Conservation (phyloP, 2,329 filamentous ascomycete genomes). For the Arthrinium phaeospermum region DNA sequence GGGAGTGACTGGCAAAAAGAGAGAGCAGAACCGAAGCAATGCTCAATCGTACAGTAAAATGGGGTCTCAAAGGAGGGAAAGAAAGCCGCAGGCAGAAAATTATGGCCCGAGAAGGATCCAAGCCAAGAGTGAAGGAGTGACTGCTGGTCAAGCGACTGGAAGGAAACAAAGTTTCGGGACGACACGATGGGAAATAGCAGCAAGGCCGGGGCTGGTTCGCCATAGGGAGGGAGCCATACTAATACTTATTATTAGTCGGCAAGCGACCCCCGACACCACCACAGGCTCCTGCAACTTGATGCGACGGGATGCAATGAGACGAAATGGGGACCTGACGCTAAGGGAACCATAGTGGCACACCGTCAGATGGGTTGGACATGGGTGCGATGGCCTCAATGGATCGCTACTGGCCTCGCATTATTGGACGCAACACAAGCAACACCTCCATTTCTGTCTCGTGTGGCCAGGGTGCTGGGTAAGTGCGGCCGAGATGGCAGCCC, state of each 20-base stretch:
- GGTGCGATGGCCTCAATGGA: not conserved
- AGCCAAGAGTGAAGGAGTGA: conserved; percentile 20
- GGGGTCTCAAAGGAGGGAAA: conserved; percentile 20
- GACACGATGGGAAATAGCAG: conserved; percentile 15
- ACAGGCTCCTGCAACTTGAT: not conserved
- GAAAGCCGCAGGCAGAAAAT: conserved; percentile 18
- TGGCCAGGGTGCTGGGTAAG: conserved; percentile 7
- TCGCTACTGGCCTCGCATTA: not conserved
- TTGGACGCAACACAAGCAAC: not conserved
- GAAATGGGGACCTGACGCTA: conserved; percentile 10
- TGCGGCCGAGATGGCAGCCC: conserved; percentile 14
- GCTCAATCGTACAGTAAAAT: conserved; percentile 2
- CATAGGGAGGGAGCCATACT: not conserved
- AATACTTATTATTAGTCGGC: not conserved
- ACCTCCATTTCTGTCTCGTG: not conserved
- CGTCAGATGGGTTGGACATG: conserved; percentile 14
- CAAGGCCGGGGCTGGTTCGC: not conserved
- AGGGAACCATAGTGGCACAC: conserved; percentile 9
- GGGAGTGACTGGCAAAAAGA: conserved; percentile 9
- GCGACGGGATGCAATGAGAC: conserved; percentile 12
- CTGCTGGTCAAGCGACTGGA: not conserved
- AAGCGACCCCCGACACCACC: not conserved
- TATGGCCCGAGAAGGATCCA: conserved; percentile 20
- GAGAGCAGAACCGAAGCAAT: conserved; percentile 3
- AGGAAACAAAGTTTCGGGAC: conserved; percentile 15